Percentiles rank a stretch among this genome's conserved stretches.
Conservation (phyloP, 352 stramenopile species). For the Globisporangium carolinianum region DNA sequence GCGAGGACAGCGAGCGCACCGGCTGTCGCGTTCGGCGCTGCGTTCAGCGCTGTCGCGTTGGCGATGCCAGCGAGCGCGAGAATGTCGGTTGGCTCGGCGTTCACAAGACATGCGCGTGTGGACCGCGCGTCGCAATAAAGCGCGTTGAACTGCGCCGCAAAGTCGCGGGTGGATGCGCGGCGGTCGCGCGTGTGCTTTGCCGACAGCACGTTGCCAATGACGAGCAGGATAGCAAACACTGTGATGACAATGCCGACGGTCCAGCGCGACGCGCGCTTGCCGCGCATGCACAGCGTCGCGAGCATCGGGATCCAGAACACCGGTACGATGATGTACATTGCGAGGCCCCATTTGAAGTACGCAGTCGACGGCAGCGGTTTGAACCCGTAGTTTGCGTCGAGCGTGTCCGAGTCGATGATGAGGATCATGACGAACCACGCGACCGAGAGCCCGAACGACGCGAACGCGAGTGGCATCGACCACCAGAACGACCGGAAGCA, state of each 20-base stretch:
- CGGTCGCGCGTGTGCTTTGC: neutral
- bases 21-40: neutral
- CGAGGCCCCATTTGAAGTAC: neutral
- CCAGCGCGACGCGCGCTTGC: neutral
- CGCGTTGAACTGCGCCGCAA: constrained; percentile 1
- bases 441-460: neutral
- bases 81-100: neutral
- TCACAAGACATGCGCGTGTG: neutral
- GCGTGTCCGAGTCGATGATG: neutral
- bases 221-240: neutral
- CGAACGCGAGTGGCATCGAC: neutral
- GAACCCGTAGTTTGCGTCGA: neutral
- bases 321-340: neutral
- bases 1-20: neutral
- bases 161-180: neutral
- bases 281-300: neutral
- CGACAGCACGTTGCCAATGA: neutral
- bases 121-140: neutral
- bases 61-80: neutral
- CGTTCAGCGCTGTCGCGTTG: neutral
- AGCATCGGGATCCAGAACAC: neutral
- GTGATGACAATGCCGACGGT: neutral
- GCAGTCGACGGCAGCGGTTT: neutral
- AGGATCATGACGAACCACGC: neutral
- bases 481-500: neutral